Evolutionary conservation across 352 stramenopile species (phyloP), one percentile per base, ranked within the genome.

Genomic region (Phytophthora uliginosa): DNA sequence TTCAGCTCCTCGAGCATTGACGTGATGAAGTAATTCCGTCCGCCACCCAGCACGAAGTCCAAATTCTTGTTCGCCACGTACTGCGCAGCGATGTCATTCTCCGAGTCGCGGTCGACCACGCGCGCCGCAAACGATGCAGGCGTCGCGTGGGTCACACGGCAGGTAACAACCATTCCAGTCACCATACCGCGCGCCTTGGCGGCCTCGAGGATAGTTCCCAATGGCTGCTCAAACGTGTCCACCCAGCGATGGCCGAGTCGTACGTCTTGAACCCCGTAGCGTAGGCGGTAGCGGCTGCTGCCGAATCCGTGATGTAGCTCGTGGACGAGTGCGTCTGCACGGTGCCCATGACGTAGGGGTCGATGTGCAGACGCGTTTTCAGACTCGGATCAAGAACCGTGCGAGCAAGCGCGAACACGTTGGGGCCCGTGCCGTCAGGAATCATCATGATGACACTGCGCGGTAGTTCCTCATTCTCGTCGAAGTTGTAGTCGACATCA

Each of bases 391-490:
- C 84, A 4, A 85, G 67, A 59, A 92, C 79, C 1, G 82, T 88
- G 48, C 84, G 81, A 36, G 82, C 82, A 33, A 92, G 59, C 0
- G 82, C 79, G 63, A 89, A 92, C 42, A 92, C 76, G 73, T 92
- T 89, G 51, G 84, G 84, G 2, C 81, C 81, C 17, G 83, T 92
- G 55, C 85, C 83, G 52, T 91, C 85, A 1, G 83, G 85, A 66
- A 92, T 91, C 85, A 91, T 92, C 81, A 91, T 92, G 63, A 91
- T 90, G 51, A 92, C 52, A 62, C 74, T 88, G 57, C 85, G 85
- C 1, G 83, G 71, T 1, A 65, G 34, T 20, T 81, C 71, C 54
- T 81, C 51, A 22, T 80, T 73, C 66, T 91, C 83, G 50, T 91
- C 85, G 24, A 85, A 79, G 48, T 57, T 78, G 67, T 89, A 93